phyloP scores from a whole-genome alignment of 306 rosid genomes.

The Mimosa pudica region DNA sequence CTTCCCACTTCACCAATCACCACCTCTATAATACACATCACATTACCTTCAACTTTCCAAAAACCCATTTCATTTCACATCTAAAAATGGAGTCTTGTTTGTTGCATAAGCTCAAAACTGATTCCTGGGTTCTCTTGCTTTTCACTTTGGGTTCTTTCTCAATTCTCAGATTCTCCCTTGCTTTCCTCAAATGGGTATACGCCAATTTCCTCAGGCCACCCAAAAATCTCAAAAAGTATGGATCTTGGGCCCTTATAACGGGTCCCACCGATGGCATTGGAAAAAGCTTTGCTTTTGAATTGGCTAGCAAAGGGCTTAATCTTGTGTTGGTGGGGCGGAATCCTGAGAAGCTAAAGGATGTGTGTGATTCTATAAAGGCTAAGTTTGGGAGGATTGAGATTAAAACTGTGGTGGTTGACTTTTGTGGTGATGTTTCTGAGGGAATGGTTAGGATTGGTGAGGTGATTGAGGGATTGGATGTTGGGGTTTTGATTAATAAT shows the following conservation, averaged over 20 bases:
- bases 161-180: slow-evolving; percentile 42
- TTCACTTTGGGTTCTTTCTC: slow-evolving; percentile 52
- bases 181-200: slow-evolving; percentile 61
- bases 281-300: slow-evolving; percentile 70
- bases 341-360: slow-evolving; percentile 74
- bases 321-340: slow-evolving; percentile 78
- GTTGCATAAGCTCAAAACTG: slow-evolving; percentile 40
- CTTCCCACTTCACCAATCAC: not conserved
- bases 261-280: slow-evolving; percentile 88
- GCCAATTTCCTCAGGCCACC: slow-evolving; percentile 74
- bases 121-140: slow-evolving; percentile 49
- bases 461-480: slow-evolving; percentile 72
- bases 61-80: not conserved
- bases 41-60: not conserved
- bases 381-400: slow-evolving; percentile 59
- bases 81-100: slow-evolving; percentile 48
- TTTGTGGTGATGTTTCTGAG: slow-evolving; percentile 71
- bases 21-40: not conserved
- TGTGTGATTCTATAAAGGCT: slow-evolving; percentile 63
- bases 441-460: slow-evolving; percentile 60
- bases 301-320: slow-evolving; percentile 72
- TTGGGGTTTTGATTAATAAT: slow-evolving; percentile 80
- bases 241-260: slow-evolving; percentile 80
- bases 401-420: slow-evolving; percentile 74
- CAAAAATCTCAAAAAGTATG: slow-evolving; percentile 66